Base-by-base conservation (phyloP, 129 eudicot genomes). In the Kitagawia praeruptora region DNA sequence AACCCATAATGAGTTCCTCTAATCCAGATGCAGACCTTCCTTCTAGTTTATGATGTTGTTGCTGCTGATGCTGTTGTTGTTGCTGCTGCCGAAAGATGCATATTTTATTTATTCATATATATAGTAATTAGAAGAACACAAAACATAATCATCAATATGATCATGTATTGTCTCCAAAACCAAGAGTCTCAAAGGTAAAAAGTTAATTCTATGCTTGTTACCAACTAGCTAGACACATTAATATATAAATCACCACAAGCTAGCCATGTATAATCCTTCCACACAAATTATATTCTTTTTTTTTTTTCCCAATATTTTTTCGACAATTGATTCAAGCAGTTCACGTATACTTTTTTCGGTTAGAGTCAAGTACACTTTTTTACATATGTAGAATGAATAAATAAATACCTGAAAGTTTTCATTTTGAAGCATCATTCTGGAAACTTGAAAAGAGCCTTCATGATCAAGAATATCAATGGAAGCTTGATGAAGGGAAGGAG, bases 1-100 rank as follows among this genome's bases (percentile, higher is more conserved):
- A 91, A 64, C 90, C 98, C 97, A 93, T 93, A 72, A 93, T 93
- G 81, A 93, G 85, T 83, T 93, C 97, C 80, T 93, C 98, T 90
- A 93, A 85, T 83, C 96, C 98, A 82, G 98, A 85, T 70, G 96
- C 91, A 86, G 97, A 89, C 87, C 44, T 91, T 82, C 93, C 90
- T 82, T 86, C 97, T 61, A 89, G 47, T 81, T 91, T 93, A 85
- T 91, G 96, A 93, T 91, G 97, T 74, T 89, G 97, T 44, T 93
- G 91, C 39, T 86, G 85, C 78, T 89, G 88, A 45, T 87, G 87
- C 41, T 93, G 91, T 49, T 91, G 89, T 25, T 79, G 76, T 5
- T 76, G 97, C 64, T 70, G 81, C 80, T 54, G 84, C 46, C 82
- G 74, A 80, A 80, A 70, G 67, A 70, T 66, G 41, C 21, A 66